Conservation (phyloP, 495 filamentous ascomycete genomes). For the Penicillium egyptiacum region DNA sequence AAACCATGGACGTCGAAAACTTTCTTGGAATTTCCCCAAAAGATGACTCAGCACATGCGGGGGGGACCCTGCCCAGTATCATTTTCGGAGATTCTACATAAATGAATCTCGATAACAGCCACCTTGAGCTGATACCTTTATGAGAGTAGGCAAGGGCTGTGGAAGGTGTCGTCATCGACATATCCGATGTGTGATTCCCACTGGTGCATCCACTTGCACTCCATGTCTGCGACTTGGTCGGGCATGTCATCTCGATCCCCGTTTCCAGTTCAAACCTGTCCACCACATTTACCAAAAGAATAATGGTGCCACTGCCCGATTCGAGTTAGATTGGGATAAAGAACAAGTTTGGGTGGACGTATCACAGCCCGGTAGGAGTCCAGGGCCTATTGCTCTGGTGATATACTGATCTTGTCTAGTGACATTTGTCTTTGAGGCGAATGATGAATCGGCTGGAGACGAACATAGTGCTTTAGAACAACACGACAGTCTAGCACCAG, state of each 20-base stretch:
- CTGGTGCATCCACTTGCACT: constrained; percentile 34
- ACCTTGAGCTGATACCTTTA: constrained; percentile 13
- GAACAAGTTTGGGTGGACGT: constrained; percentile 39
- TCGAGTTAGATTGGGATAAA: constrained; percentile 37
- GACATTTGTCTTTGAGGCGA: constrained; percentile 35
- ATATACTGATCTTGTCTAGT: constrained; percentile 19
- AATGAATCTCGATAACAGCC: not conserved
- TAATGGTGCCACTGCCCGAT: constrained; percentile 29
- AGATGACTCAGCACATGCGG: constrained; percentile 9
- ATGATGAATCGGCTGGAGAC: constrained; percentile 17
- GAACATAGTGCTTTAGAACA: constrained; percentile 5
- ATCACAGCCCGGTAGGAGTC: constrained; percentile 28
- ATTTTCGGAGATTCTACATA: not conserved
- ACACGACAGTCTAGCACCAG: not conserved
- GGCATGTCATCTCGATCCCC: constrained; percentile 37
- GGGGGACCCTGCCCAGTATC: not conserved
- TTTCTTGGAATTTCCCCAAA: not conserved
- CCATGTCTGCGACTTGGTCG: constrained; percentile 35
- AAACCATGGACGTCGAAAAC: not conserved
- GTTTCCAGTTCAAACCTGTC: constrained; percentile 40
- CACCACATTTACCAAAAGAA: constrained; percentile 41
- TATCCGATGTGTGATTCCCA: constrained; percentile 36
- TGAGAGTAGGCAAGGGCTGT: constrained; percentile 45
- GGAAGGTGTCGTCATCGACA: constrained; percentile 44
- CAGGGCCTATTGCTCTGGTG: not conserved